A percentile compares a stretch with the other conserved stretches of the same genome.
These are phyloP conservation scores for Gentiana straminea DNA, from an alignment of 257 asterid species.

Conservation along the genomic window DNA sequence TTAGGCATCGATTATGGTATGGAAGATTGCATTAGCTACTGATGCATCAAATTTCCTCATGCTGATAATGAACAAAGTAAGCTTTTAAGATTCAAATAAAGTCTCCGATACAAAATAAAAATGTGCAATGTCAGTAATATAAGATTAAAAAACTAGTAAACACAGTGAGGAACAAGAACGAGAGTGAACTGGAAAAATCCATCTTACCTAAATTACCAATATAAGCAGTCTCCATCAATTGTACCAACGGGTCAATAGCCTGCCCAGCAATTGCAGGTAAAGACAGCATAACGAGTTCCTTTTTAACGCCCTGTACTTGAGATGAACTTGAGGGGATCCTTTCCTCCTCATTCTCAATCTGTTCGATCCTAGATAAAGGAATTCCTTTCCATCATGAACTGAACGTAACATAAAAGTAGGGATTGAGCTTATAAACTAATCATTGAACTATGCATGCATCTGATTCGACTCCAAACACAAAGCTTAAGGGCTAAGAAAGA, in stretches of 20 bases:
- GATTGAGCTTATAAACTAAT: neutral
- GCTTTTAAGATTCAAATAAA: too few species aligned
- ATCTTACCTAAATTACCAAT: constrained; percentile 74
- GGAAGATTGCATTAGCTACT: too few species aligned
- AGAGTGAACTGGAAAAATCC: constrained; percentile 6
- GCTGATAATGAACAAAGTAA: too few species aligned
- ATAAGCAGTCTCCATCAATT: constrained; percentile 83
- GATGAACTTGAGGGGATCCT: constrained; percentile 18
- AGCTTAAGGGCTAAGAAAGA: neutral
- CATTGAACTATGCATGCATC: neutral
- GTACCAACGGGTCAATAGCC: constrained; percentile 74
- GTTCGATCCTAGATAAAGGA: constrained; percentile 7
- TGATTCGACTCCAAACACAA: neutral
- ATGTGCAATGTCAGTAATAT: too few species aligned
- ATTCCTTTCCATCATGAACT: neutral
- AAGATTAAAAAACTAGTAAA: too few species aligned
- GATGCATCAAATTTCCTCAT: too few species aligned
- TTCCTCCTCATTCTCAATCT: constrained; percentile 16
- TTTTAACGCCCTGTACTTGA: constrained; percentile 31
- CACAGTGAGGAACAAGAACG: neutral
- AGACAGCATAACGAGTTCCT: constrained; percentile 57
- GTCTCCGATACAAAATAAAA: too few species aligned
- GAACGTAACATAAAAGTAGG: too few species aligned
- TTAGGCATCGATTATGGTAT: too few species aligned
- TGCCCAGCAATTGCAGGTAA: constrained; percentile 92